Conservation (phyloP, 2,329 filamentous ascomycete genomes). For the Triangularia verruculosa region DNA sequence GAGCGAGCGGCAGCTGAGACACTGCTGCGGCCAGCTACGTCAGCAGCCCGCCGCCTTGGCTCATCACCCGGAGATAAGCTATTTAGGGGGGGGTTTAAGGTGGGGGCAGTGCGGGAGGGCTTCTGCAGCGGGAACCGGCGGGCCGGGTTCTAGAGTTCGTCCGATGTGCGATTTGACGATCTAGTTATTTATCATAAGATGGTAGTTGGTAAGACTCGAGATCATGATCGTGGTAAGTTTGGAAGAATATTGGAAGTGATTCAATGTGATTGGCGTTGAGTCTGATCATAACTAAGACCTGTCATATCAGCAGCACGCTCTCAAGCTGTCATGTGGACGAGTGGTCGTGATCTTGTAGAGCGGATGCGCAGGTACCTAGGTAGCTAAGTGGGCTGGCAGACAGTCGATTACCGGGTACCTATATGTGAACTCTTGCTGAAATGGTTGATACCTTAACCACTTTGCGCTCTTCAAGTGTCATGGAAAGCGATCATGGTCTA, state of each 20-base stretch:
- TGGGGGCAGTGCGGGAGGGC: neutral
- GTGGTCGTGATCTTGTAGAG: neutral
- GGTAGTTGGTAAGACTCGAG: neutral
- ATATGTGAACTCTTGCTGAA: too few relatives aligned
- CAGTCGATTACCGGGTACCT: too few relatives aligned
- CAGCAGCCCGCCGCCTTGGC: neutral
- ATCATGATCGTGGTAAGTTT: neutral
- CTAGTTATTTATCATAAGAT: neutral
- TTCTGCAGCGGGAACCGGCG: neutral
- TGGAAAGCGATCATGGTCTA: too few relatives aligned
- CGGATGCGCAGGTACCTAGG: too few relatives aligned
- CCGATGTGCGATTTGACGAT: neutral
- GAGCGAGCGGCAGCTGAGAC: neutral
- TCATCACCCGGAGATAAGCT: slow-evolving; percentile 6
- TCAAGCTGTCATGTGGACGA: neutral
- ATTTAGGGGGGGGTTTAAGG: neutral
- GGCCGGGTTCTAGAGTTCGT: neutral
- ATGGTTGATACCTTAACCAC: too few relatives aligned
- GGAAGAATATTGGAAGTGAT: neutral
- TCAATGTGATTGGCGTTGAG: neutral
- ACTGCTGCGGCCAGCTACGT: slow-evolving; percentile 7
- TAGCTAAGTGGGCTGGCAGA: too few relatives aligned
- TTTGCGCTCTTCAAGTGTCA: too few relatives aligned
- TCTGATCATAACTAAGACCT: neutral
- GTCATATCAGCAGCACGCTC: neutral